These are phyloP conservation scores for Austroboletus rostrupii DNA, from an alignment of 1,284 basidiomycete species.

Conservation along the genomic window DNA sequence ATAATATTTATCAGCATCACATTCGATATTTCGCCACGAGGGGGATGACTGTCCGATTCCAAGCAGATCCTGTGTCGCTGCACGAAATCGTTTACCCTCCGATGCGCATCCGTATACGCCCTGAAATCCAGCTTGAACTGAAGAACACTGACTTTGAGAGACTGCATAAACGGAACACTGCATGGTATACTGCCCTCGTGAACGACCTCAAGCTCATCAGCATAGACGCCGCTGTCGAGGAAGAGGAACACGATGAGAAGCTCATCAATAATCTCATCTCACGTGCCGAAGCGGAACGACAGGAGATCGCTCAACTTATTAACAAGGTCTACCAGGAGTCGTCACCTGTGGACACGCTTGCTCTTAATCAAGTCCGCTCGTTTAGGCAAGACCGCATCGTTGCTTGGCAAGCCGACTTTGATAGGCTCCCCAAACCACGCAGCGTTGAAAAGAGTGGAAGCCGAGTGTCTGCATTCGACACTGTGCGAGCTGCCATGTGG, in stretches of 20 bases:
- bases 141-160: constrained; percentile 88
- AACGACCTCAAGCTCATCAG: constrained; percentile 72
- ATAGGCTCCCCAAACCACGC: constrained; percentile 65
- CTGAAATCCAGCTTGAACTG: constrained; percentile 82
- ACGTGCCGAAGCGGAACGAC: constrained; percentile 70
- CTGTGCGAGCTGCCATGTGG: constrained; percentile 63
- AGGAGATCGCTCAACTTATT: constrained; percentile 73
- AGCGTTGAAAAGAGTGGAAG: constrained; percentile 46
- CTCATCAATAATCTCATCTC: constrained; percentile 66
- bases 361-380: constrained; percentile 83
- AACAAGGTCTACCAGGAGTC: constrained; percentile 81
- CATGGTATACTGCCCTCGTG: constrained; percentile 68
- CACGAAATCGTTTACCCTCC: constrained; percentile 92
- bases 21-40: constrained; percentile 87
- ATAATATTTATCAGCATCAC: constrained; percentile 94
- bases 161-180: constrained; percentile 68
- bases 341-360: constrained; percentile 79
- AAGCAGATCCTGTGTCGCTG: constrained; percentile 78
- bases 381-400: constrained; percentile 92
- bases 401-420: constrained; percentile 91
- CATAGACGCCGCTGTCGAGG: constrained; percentile 74
- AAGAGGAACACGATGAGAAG: constrained; percentile 61
- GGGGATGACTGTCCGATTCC: constrained; percentile 87
- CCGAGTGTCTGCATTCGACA: constrained; percentile 59
- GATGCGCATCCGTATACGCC: constrained; percentile 76